These are phyloP conservation scores for carrot (Daucus carota) DNA, from an alignment of 129 eudicot genomes.

Conservation along the genomic window DNA sequence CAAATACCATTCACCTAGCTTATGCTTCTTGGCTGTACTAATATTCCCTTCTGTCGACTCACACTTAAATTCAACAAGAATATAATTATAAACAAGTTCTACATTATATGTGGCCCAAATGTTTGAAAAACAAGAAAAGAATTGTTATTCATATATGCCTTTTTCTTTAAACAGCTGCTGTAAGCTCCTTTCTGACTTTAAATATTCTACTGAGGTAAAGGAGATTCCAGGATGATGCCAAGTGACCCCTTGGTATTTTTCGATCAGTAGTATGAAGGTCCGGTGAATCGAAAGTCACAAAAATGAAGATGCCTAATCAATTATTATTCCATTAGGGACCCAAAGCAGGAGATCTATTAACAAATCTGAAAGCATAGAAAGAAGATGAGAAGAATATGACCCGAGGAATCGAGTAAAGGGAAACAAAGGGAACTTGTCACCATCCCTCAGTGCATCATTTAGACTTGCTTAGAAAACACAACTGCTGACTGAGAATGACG, in stretches of 20 bases:
- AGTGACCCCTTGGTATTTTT: slow-evolving; percentile 28
- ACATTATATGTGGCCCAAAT: slow-evolving; percentile 55
- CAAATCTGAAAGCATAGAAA: slow-evolving; percentile 32
- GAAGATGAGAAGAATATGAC: slow-evolving; percentile 46
- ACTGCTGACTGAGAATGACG: slow-evolving; percentile 31
- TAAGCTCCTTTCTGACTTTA: slow-evolving; percentile 55
- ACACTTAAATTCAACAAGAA: slow-evolving; percentile 29
- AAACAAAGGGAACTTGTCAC: slow-evolving; percentile 60
- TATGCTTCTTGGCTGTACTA: slow-evolving; percentile 10
- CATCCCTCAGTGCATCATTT: slow-evolving; percentile 37
- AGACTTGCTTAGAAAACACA: slow-evolving; percentile 20
- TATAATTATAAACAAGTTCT: slow-evolving; percentile 31
- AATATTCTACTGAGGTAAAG: slow-evolving; percentile 58
- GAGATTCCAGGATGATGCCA: slow-evolving; percentile 69
- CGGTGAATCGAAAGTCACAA: slow-evolving; percentile 43
- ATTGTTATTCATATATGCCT: slow-evolving; percentile 20
- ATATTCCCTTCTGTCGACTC: slow-evolving; percentile 17
- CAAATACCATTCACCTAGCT: slow-evolving; percentile 7
- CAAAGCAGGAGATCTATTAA: slow-evolving; percentile 37
- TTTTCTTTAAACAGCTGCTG: slow-evolving; percentile 52
- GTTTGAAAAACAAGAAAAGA: slow-evolving; percentile 45
- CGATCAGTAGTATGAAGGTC: slow-evolving; percentile 28
- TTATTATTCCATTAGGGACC: slow-evolving; percentile 53
- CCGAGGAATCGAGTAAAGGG: slow-evolving; percentile 73
- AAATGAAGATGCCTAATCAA: slow-evolving; percentile 39